Evolutionary conservation across 2,329 filamentous ascomycete genomes (phyloP), one percentile per base, ranked within the genome.

Genomic region (Fusarium anguioides): DNA sequence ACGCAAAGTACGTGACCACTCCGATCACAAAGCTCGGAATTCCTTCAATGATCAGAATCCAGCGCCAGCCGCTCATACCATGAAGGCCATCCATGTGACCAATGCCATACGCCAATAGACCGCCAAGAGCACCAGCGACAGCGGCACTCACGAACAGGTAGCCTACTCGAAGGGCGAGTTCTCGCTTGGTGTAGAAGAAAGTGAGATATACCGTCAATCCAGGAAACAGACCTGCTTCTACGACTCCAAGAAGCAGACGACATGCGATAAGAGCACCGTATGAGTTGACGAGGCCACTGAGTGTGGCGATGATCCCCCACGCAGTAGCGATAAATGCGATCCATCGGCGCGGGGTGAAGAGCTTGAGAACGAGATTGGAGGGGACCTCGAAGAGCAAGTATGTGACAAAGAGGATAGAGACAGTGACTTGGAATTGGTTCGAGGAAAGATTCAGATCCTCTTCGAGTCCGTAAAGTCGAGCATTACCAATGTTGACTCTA

Each of bases 71-170:
- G 29, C 81, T 80, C 71, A 89, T 81, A 2, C 89, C 91, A 0
- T 80, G 78, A 2, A 88, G 74, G 2, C 91, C 91, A 47, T 91
- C 88, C 86, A 94, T 88, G 72, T 89, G 87, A 0, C 90, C 89
- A 62, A 94, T 91, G 2, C 84, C 90, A 63, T 90, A 93, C 0
- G 91, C 91, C 17, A 94, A 80, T 15, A 94, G 79, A 0, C 92
- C 92, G 8, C 91, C 91, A 23, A 88, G 85, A 2, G 89, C 91
- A 4, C 91, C 91, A 0, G 91, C 90, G 5, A 92, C 81, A 3
- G 91, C 91, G 2, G 91, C 86, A 40, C 84, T 87, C 48, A 91
- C 88, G 73, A 93, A 93, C 1, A 94, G 82, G 69, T 92, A 93
- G 3, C 89, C 90, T 5, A 93, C 88, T 4, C 91, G 87, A 39